These are phyloP conservation scores for Echites panduratus DNA, from an alignment of 257 asterid genomes.

Conservation along the genomic window DNA sequence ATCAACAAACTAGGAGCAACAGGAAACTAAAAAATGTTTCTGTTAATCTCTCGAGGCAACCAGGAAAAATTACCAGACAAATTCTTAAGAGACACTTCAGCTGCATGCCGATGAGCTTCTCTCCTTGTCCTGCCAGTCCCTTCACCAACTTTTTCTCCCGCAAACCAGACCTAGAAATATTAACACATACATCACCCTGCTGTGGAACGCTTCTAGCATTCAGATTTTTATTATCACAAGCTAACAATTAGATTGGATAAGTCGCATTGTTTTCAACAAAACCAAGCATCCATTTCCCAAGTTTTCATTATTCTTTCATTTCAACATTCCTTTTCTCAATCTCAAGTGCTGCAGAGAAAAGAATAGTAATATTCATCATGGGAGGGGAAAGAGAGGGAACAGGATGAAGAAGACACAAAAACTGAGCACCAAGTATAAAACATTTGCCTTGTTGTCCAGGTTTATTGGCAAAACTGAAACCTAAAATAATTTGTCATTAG, in stretches of 20 bases:
- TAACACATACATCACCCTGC: conserved; percentile 18
- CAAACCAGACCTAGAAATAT: conserved; percentile 67
- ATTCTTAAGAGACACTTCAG: conserved; percentile 67
- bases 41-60: neutral
- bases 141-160: conserved; percentile 83
- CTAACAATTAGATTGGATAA: neutral
- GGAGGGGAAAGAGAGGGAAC: neutral
- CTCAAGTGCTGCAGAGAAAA: neutral
- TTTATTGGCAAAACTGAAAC: neutral
- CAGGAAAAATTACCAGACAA: conserved; percentile 60
- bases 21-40: conserved; percentile 8
- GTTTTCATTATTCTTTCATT: neutral
- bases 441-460: neutral
- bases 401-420: neutral
- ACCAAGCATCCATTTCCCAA: neutral
- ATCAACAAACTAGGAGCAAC: neutral
- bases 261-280: no score
- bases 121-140: conserved; percentile 87
- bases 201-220: conserved; percentile 4
- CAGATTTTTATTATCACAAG: neutral
- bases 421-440: neutral
- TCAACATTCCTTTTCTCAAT: neutral
- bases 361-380: no score
- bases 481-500: neutral
- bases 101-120: conserved; percentile 81